These are phyloP conservation scores for Cyberlindnera americana DNA, from an alignment of 805 yeast species.

Conservation along the genomic window DNA sequence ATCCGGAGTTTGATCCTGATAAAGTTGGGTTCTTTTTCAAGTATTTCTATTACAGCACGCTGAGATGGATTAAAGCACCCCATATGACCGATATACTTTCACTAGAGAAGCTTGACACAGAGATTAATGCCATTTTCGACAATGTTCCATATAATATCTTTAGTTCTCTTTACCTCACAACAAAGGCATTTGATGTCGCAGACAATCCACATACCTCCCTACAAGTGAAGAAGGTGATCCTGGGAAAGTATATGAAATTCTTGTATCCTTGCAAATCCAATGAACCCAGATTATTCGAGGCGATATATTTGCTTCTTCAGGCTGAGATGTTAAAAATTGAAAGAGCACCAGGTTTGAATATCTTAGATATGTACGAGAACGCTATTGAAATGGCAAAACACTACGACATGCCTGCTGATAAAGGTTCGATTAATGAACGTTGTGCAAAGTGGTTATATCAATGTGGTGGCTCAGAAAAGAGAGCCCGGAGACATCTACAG, in stretches of 20 bases:
- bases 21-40: constrained; percentile 12
- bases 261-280: constrained; percentile 34
- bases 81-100: neutral
- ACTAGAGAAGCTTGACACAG: constrained; percentile 2
- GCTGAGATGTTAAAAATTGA: constrained; percentile 32
- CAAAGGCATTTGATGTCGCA: constrained; percentile 3
- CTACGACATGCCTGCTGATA: constrained; percentile 34
- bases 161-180: neutral
- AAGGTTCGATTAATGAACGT: constrained; percentile 37
- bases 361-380: constrained; percentile 42
- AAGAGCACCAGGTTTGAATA: constrained; percentile 32
- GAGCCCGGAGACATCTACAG: constrained; percentile 36
- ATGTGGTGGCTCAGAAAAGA: constrained; percentile 22
- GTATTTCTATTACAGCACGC: constrained; percentile 15
- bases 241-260: constrained; percentile 24
- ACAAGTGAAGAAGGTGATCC: constrained; percentile 22
- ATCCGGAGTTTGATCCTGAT: constrained; percentile 1
- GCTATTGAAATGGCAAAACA: constrained; percentile 39
- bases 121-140: constrained; percentile 1
- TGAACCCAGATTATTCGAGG: constrained; percentile 36
- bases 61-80: neutral
- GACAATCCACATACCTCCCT: constrained; percentile 24
- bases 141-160: constrained; percentile 13
- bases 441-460: constrained; percentile 37
- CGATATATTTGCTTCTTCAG: constrained; percentile 34